Evolutionary conservation across 1,139 yeast genomes (phyloP).

Genomic region (Lodderomyces pseudojiufengensis): DNA sequence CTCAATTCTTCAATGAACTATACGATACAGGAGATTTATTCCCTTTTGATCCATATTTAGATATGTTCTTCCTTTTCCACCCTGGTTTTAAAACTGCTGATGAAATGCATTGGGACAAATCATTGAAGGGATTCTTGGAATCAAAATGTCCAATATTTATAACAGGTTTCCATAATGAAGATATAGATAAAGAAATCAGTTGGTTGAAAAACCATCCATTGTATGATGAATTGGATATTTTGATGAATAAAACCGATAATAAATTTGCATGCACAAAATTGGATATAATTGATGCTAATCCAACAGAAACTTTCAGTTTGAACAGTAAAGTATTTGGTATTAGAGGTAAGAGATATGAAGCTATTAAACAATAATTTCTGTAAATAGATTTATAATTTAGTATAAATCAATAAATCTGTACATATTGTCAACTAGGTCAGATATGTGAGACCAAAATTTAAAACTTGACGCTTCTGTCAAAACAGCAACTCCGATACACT

Average conservation of each 20-base stretch:
- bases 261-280: constrained; percentile 83
- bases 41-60: constrained; percentile 97
- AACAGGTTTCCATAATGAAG: constrained; percentile 84
- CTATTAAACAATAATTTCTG: constrained; percentile 41
- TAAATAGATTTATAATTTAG: too few species aligned
- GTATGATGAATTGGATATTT: constrained; percentile 69
- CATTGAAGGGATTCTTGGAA: constrained; percentile 82
- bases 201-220: constrained; percentile 66
- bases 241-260: constrained; percentile 73
- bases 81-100: constrained; percentile 92
- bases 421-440: too few species aligned
- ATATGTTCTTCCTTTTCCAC: constrained; percentile 88
- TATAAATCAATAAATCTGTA: too few species aligned
- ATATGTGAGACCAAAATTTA: constrained; percentile 13
- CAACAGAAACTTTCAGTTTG: constrained; percentile 89
- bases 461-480: too few species aligned
- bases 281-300: constrained; percentile 88
- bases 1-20: constrained; percentile 84
- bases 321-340: constrained; percentile 86
- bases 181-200: constrained; percentile 62
- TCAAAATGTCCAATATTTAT: constrained; percentile 89
- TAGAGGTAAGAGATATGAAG: constrained; percentile 96
- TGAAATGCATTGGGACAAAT: constrained; percentile 74
- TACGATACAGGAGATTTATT: constrained; percentile 91
- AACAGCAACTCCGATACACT: too few species aligned